A percentile compares a stretch with the other conserved stretches of the same genome.
These are phyloP conservation scores for Trichophyton equinum DNA, from an alignment of 2,329 filamentous ascomycete species.

Conservation along the genomic window DNA sequence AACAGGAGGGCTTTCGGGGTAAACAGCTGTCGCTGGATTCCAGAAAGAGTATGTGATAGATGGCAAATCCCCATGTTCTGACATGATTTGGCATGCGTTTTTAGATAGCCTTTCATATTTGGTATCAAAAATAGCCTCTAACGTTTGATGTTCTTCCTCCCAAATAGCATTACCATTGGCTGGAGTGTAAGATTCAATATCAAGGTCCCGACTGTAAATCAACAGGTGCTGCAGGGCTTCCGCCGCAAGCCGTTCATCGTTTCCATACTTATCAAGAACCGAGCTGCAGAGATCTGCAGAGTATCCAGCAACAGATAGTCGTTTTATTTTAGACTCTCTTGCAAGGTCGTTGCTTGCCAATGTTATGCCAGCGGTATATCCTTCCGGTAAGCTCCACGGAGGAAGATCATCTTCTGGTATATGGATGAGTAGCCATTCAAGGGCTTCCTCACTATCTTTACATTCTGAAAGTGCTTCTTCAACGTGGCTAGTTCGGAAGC, in stretches of 20 bases:
- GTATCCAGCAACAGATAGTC: conserved; percentile 73
- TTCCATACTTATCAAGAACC: conserved; percentile 55
- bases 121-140: conserved; percentile 78
- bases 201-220: conserved; percentile 33
- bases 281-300: conserved; percentile 71
- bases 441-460: conserved; percentile 79
- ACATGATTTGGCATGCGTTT: conserved; percentile 56
- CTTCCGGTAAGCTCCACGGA: conserved; percentile 78
- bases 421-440: conserved; percentile 94
- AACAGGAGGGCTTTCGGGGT: conserved; percentile 57
- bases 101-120: conserved; percentile 50
- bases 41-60: conserved; percentile 52
- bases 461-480: conserved; percentile 79
- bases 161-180: conserved; percentile 49
- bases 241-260: conserved; percentile 65
- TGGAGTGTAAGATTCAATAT: conserved; percentile 12
- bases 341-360: conserved; percentile 72
- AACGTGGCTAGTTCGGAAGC: conserved; percentile 79
- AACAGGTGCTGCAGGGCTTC: conserved; percentile 65
- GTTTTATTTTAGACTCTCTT: conserved; percentile 68
- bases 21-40: conserved; percentile 49
- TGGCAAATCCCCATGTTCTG: conserved; percentile 41
- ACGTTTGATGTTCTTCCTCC: conserved; percentile 71
- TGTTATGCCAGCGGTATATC: conserved; percentile 78
- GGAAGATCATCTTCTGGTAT: conserved; percentile 96